Percentiles rank a stretch among this genome's conserved stretches.
phyloP scores from a whole-genome alignment of 768 basidiomycete genomes.

The Suillus spraguei region DNA sequence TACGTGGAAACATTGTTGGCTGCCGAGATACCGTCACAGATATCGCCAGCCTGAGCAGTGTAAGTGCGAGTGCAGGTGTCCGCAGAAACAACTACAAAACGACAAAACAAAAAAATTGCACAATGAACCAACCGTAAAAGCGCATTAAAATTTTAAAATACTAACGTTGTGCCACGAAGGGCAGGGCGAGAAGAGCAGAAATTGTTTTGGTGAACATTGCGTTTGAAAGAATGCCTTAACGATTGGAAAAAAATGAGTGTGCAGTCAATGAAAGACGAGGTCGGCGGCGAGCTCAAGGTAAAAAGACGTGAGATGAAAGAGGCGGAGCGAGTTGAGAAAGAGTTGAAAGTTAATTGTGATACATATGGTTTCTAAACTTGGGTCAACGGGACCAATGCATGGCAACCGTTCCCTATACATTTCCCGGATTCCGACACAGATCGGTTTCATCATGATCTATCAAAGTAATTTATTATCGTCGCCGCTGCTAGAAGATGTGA shows the following conservation, averaged over 20 bases:
- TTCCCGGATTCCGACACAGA: neutral
- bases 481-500: neutral
- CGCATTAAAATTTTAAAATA: neutral
- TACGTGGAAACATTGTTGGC: slow-evolving; percentile 65
- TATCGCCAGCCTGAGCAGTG: slow-evolving; percentile 61
- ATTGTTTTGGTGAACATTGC: slow-evolving; percentile 42
- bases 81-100: slow-evolving; percentile 26
- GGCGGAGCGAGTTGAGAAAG: neutral
- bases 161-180: slow-evolving; percentile 49
- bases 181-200: slow-evolving; percentile 46
- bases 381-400: slow-evolving; percentile 1
- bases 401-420: slow-evolving; percentile 7
- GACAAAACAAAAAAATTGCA: slow-evolving; percentile 11
- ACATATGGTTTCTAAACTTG: neutral
- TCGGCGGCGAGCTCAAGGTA: slow-evolving; percentile 7
- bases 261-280: slow-evolving; percentile 15
- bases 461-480: neutral
- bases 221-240: slow-evolving; percentile 18
- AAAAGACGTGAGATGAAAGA: neutral
- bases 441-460: neutral
- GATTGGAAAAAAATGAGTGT: slow-evolving; percentile 22
- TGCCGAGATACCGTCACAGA: slow-evolving; percentile 74
- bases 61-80: slow-evolving; percentile 59
- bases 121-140: neutral
- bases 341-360: neutral